phyloP scores from a whole-genome alignment of 164 flowering plant genomes.

The Dillenia suffruticosa region DNA sequence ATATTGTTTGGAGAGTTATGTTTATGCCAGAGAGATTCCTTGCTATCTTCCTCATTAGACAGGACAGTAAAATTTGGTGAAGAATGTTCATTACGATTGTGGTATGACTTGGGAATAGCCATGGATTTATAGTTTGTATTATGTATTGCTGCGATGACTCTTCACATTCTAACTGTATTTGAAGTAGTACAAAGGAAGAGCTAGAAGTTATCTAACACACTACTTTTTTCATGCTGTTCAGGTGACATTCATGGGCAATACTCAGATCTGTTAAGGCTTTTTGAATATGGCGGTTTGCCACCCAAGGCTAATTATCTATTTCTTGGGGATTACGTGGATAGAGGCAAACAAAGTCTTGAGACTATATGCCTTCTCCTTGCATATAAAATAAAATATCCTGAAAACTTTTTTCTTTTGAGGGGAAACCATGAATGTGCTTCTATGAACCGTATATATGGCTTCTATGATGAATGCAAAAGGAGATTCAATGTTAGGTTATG shows the following conservation, averaged over 20 bases:
- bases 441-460: slow-evolving; percentile 49
- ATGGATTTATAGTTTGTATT: too few relatives aligned
- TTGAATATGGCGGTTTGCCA: slow-evolving; percentile 53
- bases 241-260: slow-evolving; percentile 63
- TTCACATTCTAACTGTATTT: too few relatives aligned
- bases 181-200: too few relatives aligned
- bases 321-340: slow-evolving; percentile 53
- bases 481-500: slow-evolving; percentile 46
- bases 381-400: slow-evolving; percentile 23
- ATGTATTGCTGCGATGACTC: too few relatives aligned
- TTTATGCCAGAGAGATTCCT: too few relatives aligned
- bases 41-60: too few relatives aligned
- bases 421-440: slow-evolving; percentile 29
- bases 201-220: not conserved
- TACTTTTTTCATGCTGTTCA: slow-evolving; percentile 11
- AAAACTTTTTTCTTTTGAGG: slow-evolving; percentile 48
- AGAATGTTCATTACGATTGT: too few relatives aligned
- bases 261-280: slow-evolving; percentile 50
- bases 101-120: too few relatives aligned
- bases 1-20: too few relatives aligned
- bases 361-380: slow-evolving; percentile 7
- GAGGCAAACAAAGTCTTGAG: slow-evolving; percentile 53
- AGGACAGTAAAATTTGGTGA: too few relatives aligned
- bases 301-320: slow-evolving; percentile 49
- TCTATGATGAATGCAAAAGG: slow-evolving; percentile 52